phyloP scores from a whole-genome alignment of 2,329 filamentous ascomycete species.

The Ophiocordyceps unilateralis region DNA sequence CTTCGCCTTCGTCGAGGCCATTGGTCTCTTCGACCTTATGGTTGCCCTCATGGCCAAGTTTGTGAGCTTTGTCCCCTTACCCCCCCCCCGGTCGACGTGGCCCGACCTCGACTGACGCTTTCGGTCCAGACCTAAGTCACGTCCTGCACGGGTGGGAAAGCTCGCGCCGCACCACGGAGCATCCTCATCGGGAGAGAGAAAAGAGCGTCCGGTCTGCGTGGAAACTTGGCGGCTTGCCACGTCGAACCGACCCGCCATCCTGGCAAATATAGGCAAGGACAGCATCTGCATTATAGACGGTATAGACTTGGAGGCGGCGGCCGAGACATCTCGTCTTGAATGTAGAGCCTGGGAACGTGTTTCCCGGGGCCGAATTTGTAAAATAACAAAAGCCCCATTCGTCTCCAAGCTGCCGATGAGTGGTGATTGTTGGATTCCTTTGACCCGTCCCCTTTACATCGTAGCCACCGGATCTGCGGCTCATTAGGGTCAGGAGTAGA shows the following conservation, averaged over 20 bases:
- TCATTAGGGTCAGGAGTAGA: too few species aligned
- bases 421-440: too few species aligned
- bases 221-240: slow-evolving; percentile 11
- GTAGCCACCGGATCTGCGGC: too few species aligned
- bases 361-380: slow-evolving; percentile 22
- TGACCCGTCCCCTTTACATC: too few species aligned
- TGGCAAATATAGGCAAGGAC: slow-evolving; percentile 18
- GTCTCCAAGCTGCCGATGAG: slow-evolving; percentile 6
- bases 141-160: slow-evolving; percentile 14
- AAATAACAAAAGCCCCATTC: slow-evolving; percentile 25
- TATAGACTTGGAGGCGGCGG: slow-evolving; percentile 20
- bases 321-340: slow-evolving; percentile 15
- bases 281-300: slow-evolving; percentile 21
- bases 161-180: slow-evolving; percentile 19
- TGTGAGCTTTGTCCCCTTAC: slow-evolving; percentile 30
- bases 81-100: not conserved
- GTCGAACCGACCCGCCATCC: slow-evolving; percentile 10
- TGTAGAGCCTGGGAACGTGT: slow-evolving; percentile 16
- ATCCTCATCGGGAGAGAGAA: slow-evolving; percentile 13
- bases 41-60: slow-evolving; percentile 90
- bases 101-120: too few species aligned
- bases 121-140: slow-evolving; percentile 20
- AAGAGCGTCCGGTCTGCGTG: slow-evolving; percentile 10
- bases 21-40: slow-evolving; percentile 79
- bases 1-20: slow-evolving; percentile 90